A percentile compares a stretch with the other conserved stretches of the same genome.
These are phyloP conservation scores for Geum urbanum DNA, from an alignment of 306 rosid genomes.

Conservation along the genomic window DNA sequence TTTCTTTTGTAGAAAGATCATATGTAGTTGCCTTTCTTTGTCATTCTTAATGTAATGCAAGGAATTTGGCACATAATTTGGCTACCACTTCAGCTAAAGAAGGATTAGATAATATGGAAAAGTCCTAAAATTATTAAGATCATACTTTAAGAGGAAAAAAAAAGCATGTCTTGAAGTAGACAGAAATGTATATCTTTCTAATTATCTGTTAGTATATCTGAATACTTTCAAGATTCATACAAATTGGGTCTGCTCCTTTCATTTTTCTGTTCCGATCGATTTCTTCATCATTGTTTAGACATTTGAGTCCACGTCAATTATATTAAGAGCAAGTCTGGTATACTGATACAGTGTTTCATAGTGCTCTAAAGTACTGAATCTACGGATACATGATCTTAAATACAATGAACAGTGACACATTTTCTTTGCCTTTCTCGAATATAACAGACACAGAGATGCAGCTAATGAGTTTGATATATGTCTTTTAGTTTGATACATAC, in stretches of 20 bases:
- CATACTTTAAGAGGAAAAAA: not conserved
- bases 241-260: too few relatives aligned
- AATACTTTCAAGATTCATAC: not conserved
- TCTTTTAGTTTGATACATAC: not conserved
- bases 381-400: not conserved
- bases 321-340: too few relatives aligned
- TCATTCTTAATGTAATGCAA: not conserved
- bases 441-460: too few relatives aligned
- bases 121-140: not conserved
- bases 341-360: too few relatives aligned
- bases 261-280: too few relatives aligned
- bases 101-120: not conserved
- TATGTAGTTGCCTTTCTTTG: constrained; percentile 12
- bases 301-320: too few relatives aligned
- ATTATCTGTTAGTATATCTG: not conserved
- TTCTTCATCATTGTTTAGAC: too few relatives aligned
- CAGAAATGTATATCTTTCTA: not conserved
- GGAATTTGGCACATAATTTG: not conserved
- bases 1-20: not conserved
- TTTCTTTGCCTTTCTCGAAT: not conserved
- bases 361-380: not conserved
- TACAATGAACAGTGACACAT: not conserved
- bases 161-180: not conserved
- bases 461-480: too few relatives aligned
- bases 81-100: not conserved